These are phyloP conservation scores for Aspergillus uvarum DNA, from an alignment of 2,329 filamentous ascomycete species.

Conservation along the genomic window DNA sequence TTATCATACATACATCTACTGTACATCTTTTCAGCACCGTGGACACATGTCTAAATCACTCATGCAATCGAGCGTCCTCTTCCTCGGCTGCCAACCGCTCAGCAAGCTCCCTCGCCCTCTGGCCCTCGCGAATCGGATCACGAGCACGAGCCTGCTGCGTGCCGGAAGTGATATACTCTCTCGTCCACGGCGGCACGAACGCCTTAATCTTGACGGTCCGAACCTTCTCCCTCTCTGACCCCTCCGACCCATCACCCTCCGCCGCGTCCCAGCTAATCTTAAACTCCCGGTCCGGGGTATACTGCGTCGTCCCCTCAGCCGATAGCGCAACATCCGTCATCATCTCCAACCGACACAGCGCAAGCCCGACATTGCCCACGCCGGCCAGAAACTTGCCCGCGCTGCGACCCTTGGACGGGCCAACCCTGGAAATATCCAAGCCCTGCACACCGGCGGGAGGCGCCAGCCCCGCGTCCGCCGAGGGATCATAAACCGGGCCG, in stretches of 20 bases:
- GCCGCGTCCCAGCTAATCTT: constrained; percentile 52
- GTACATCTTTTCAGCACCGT: neutral
- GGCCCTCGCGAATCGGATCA: constrained; percentile 23
- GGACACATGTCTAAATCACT: neutral
- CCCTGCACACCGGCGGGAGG: constrained; percentile 23
- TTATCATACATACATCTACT: constrained; percentile 28
- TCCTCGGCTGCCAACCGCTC: constrained; percentile 40
- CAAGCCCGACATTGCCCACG: constrained; percentile 82
- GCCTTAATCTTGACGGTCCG: constrained; percentile 66
- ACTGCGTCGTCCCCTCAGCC: constrained; percentile 60
- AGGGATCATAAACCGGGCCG: constrained; percentile 37
- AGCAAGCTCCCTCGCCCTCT: constrained; percentile 37
- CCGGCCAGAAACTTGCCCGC: constrained; percentile 78
- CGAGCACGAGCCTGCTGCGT: constrained; percentile 28
- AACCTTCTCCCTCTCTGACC: constrained; percentile 10
- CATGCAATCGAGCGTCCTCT: constrained; percentile 22
- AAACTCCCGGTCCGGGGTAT: constrained; percentile 62
- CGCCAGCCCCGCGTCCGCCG: constrained; percentile 26
- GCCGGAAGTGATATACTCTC: constrained; percentile 44
- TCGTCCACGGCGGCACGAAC: constrained; percentile 77
- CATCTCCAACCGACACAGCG: constrained; percentile 79
- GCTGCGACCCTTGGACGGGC: constrained; percentile 59
- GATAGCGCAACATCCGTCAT: constrained; percentile 81
- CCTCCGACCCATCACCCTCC: constrained; percentile 32
- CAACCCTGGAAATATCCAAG: constrained; percentile 55